phyloP scores from a whole-genome alignment of 768 basidiomycete genomes.

The Mycena crocata region DNA sequence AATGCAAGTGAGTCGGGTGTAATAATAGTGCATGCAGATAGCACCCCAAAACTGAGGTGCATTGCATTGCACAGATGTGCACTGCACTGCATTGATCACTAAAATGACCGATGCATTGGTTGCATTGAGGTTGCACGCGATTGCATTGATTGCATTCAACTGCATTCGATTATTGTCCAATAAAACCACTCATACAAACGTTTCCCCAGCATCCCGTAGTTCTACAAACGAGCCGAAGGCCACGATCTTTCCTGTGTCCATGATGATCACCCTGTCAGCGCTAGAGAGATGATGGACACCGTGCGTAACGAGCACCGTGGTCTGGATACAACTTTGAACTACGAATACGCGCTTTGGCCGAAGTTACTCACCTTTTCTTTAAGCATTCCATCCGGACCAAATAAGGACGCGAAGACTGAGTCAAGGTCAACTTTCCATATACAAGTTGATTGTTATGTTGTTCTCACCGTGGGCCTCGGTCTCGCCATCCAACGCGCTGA shows the following conservation, averaged over 20 bases:
- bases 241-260: conserved; percentile 21
- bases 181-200: no score
- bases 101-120: no score
- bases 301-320: conserved; percentile 27
- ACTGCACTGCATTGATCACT: no score
- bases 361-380: conserved; percentile 13
- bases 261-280: conserved; percentile 23
- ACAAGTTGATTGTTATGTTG: background rate
- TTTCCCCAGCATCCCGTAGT: conserved; percentile 19
- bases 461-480: conserved; percentile 23
- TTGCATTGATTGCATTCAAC: no score
- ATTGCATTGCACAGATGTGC: no score
- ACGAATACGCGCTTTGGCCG: no score
- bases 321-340: conserved; percentile 4
- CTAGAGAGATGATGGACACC: conserved; percentile 24
- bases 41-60: no score
- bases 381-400: conserved; percentile 26
- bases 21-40: no score
- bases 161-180: no score
- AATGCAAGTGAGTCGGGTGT: no score
- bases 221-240: conserved; percentile 25
- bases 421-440: background rate
- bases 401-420: conserved; percentile 22
- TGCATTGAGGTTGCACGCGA: no score
- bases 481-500: conserved; percentile 27